Evolutionary conservation across 169 alveolate genomes (phyloP).

Genomic region (Eimeria maxima): DNA sequence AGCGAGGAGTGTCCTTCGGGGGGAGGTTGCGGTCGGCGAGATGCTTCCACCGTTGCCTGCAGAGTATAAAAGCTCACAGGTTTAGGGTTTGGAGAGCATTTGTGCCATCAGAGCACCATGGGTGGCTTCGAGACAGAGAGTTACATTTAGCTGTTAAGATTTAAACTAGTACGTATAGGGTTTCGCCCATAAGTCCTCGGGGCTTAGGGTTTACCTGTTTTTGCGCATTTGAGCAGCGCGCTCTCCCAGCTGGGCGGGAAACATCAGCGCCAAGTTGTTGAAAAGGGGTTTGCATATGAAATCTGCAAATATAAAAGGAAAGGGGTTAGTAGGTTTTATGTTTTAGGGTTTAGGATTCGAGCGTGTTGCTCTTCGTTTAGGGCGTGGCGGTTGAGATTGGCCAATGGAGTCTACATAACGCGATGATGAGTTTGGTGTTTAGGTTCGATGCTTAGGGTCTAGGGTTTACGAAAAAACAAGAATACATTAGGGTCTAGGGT

Average conservation of each 20-base stretch:
- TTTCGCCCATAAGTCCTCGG: no score
- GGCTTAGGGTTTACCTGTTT: not conserved
- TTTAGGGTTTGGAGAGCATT: no score
- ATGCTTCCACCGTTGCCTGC: conserved; percentile 16
- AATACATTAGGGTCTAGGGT: not conserved
- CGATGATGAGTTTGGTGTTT: not conserved
- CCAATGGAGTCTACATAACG: not conserved
- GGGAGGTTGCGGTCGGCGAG: not conserved
- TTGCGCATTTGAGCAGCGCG: conserved; percentile 93
- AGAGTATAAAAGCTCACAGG: not conserved
- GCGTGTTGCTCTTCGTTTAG: not conserved
- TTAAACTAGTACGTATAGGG: no score
- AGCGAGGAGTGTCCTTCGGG: not conserved
- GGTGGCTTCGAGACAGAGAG: no score
- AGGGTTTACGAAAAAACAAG: not conserved
- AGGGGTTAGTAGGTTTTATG: conserved; percentile 21
- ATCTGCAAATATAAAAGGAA: conserved; percentile 74
- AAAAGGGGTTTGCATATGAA: not conserved
- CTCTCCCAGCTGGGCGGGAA: not conserved
- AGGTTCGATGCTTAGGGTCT: not conserved
- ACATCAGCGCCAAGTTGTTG: conserved; percentile 6
- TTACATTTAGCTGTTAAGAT: no score
- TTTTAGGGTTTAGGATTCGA: conserved; percentile 19
- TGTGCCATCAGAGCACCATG: no score
- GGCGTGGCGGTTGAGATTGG: not conserved